A percentile compares a stretch with the other conserved stretches of the same genome.
These are phyloP conservation scores for Byssochlamys sp. DNA, from an alignment of 2,329 filamentous ascomycete genomes.

Conservation along the genomic window DNA sequence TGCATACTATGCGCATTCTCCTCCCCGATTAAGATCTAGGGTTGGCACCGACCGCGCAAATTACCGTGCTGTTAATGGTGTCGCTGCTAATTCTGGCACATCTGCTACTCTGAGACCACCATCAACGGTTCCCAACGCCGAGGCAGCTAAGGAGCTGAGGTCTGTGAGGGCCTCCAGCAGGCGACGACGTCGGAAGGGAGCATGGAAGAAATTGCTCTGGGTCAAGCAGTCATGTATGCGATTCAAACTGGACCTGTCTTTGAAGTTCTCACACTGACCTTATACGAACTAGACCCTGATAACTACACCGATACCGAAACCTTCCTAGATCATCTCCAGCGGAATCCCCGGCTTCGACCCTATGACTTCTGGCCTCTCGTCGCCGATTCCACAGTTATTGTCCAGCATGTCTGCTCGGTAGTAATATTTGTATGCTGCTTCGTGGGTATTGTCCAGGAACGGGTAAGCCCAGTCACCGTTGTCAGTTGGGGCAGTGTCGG, in stretches of 20 bases:
- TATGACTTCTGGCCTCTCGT: conserved; percentile 98
- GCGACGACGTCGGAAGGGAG: conserved; percentile 59
- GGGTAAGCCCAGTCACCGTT: conserved; percentile 80
- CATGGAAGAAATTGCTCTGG: conserved; percentile 95
- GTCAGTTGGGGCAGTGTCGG: conserved; percentile 74
- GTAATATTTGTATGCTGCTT: conserved; percentile 93
- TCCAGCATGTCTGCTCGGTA: conserved; percentile 92
- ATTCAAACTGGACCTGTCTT: background rate
- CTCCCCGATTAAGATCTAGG: conserved; percentile 44
- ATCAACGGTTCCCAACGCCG: conserved; percentile 29
- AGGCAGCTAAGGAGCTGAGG: conserved; percentile 33
- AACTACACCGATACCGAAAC: conserved; percentile 97
- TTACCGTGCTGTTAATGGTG: conserved; percentile 26
- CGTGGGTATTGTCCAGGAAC: conserved; percentile 74
- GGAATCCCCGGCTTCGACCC: conserved; percentile 82
- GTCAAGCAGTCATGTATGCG: conserved; percentile 82
- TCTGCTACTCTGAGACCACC: conserved; percentile 34
- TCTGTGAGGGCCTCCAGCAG: conserved; percentile 51
- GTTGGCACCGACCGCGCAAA: conserved; percentile 29
- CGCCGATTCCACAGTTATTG: conserved; percentile 87
- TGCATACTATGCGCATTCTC: conserved; percentile 59
- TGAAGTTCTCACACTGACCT: background rate
- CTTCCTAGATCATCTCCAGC: conserved; percentile 88
- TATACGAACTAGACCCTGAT: conserved; percentile 61
- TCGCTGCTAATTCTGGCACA: conserved; percentile 32